Conservation (phyloP, 805 yeast species). For the Wickerhamiella galacta region DNA sequence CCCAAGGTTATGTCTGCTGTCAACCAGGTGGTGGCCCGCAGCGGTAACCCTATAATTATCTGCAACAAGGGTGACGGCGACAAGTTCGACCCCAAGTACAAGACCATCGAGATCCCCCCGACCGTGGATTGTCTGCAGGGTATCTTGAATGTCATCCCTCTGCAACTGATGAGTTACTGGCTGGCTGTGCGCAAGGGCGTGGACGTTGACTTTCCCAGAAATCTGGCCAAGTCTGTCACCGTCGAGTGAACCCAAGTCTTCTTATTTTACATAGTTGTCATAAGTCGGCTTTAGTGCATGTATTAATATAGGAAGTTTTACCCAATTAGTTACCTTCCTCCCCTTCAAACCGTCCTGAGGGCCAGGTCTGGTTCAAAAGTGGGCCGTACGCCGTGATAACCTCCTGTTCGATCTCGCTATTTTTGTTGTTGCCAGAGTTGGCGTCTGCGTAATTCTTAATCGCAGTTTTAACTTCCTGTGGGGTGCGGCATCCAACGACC, state of each 20-base stretch:
- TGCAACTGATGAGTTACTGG: slow-evolving; percentile 94
- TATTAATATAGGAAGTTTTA: too few relatives aligned
- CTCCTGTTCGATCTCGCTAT: too few relatives aligned
- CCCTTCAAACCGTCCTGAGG: too few relatives aligned
- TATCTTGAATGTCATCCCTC: slow-evolving; percentile 77
- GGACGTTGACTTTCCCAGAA: slow-evolving; percentile 97
- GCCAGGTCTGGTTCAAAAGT: too few relatives aligned
- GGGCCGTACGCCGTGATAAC: too few relatives aligned
- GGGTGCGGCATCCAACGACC: slow-evolving; percentile 60
- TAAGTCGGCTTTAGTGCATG: not conserved
- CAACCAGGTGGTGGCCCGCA: slow-evolving; percentile 92
- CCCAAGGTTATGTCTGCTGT: slow-evolving; percentile 92
- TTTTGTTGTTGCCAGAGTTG: too few relatives aligned
- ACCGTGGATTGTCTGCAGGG: slow-evolving; percentile 98
- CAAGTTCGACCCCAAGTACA: slow-evolving; percentile 22
- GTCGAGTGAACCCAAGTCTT: slow-evolving; percentile 50
- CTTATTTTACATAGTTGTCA: not conserved
- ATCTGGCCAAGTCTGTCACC: slow-evolving; percentile 94
- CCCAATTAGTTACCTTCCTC: too few relatives aligned
- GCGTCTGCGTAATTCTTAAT: too few relatives aligned
- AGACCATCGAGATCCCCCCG: slow-evolving; percentile 73
- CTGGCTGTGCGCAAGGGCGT: slow-evolving; percentile 87
- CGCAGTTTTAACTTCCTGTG: too few relatives aligned
- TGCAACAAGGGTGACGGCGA: slow-evolving; percentile 63
- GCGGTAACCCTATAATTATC: slow-evolving; percentile 89